Evolutionary conservation across 1,284 basidiomycete species (phyloP).

Genomic region (Austroboletus sp.): DNA sequence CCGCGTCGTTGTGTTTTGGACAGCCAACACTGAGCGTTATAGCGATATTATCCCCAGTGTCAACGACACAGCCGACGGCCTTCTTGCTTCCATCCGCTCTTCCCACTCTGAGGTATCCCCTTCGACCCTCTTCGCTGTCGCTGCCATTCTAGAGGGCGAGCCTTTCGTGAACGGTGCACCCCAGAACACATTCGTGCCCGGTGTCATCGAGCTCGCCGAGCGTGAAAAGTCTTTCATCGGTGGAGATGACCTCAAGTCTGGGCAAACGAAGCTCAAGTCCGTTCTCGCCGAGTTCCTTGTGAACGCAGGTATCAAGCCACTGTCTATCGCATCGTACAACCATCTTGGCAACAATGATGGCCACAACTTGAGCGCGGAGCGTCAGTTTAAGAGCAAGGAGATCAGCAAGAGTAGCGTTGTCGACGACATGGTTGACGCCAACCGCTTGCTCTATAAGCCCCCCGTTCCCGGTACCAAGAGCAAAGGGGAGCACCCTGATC

Average conservation of each 20-base stretch:
- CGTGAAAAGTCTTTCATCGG: slow-evolving; percentile 88
- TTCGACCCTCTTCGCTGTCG: slow-evolving; percentile 92
- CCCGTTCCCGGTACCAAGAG: slow-evolving; percentile 56
- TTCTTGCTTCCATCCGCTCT: slow-evolving; percentile 75
- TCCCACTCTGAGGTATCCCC: slow-evolving; percentile 93
- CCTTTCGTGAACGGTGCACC: slow-evolving; percentile 98
- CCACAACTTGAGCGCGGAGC: slow-evolving; percentile 85
- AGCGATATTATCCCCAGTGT: slow-evolving; percentile 89
- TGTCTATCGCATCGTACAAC: slow-evolving; percentile 96
- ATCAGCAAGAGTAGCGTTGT: slow-evolving; percentile 95
- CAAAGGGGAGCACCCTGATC: slow-evolving; percentile 93
- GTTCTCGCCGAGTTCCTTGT: slow-evolving; percentile 97
- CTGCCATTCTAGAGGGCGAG: slow-evolving; percentile 89
- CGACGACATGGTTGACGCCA: slow-evolving; percentile 94
- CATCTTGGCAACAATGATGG: slow-evolving; percentile 99
- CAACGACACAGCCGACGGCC: slow-evolving; percentile 89
- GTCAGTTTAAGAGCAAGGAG: slow-evolving; percentile 97
- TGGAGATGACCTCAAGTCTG: slow-evolving; percentile 95
- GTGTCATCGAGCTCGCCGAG: slow-evolving; percentile 90
- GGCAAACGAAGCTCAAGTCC: slow-evolving; percentile 91
- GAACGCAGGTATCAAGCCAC: slow-evolving; percentile 97
- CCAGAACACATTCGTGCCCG: slow-evolving; percentile 98
- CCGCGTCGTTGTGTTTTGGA: slow-evolving; percentile 91
- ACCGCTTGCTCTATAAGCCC: slow-evolving; percentile 84
- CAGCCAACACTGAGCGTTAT: slow-evolving; percentile 98